Conservation (phyloP, 495 filamentous ascomycete species). For the Aspergillus carlsbadensis region DNA sequence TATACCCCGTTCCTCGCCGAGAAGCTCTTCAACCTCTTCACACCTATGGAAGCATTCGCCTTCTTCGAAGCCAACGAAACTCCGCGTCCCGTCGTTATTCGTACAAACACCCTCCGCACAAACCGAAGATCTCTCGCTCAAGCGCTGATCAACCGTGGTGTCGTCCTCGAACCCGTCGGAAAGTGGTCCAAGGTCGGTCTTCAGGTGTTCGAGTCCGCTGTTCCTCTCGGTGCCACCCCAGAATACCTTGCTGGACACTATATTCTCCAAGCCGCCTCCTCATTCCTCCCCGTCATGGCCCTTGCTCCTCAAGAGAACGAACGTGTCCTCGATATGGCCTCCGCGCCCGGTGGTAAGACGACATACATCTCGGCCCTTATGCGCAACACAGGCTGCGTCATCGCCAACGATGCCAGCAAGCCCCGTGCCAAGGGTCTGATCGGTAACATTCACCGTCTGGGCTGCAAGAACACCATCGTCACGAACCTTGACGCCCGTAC, state of each 20-base stretch:
- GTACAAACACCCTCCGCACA: slow-evolving; percentile 93
- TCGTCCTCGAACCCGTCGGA: slow-evolving; percentile 92
- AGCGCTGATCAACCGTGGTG: slow-evolving; percentile 93
- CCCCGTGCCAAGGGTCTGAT: slow-evolving; percentile 92
- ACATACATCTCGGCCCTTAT: slow-evolving; percentile 95
- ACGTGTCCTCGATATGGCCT: slow-evolving; percentile 91
- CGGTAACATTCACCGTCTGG: slow-evolving; percentile 95
- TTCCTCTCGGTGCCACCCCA: slow-evolving; percentile 95
- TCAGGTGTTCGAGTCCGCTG: slow-evolving; percentile 90
- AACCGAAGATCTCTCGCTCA: slow-evolving; percentile 90
- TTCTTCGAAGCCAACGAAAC: slow-evolving; percentile 99
- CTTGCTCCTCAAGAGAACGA: slow-evolving; percentile 91
- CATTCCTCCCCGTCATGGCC: slow-evolving; percentile 97
- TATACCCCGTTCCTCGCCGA: slow-evolving; percentile 82
- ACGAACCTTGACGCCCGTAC: slow-evolving; percentile 91
- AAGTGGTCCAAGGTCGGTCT: slow-evolving; percentile 99
- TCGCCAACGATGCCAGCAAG: slow-evolving; percentile 96
- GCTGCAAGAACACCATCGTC: slow-evolving; percentile 88
- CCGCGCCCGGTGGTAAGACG: slow-evolving; percentile 95
- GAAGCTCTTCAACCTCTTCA: slow-evolving; percentile 87
- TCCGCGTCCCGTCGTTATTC: slow-evolving; percentile 78
- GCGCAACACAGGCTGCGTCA: slow-evolving; percentile 96
- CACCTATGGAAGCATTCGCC: slow-evolving; percentile 90
- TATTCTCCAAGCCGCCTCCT: slow-evolving; percentile 94
- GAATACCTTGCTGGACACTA: slow-evolving; percentile 98